Percentiles rank a stretch among this genome's conserved stretches.
phyloP scores from a whole-genome alignment of 768 basidiomycete species.

The Amanita pallidorosea region DNA sequence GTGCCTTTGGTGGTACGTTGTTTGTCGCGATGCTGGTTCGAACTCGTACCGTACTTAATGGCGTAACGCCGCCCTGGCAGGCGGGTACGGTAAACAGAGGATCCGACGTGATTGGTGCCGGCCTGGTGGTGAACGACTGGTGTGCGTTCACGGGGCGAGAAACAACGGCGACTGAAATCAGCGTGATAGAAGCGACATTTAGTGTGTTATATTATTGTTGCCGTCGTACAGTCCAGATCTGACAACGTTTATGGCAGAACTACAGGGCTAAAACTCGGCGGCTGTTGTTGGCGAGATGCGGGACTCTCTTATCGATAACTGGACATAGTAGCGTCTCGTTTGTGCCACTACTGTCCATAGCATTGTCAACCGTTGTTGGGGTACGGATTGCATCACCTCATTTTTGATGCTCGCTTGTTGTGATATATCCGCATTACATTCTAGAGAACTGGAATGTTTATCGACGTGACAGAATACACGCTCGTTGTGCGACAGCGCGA shows the following conservation, averaged over 20 bases:
- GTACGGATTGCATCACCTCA: background rate
- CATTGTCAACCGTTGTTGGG: background rate
- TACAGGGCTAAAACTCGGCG: slow-evolving; percentile 74
- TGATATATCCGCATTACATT: too few species aligned
- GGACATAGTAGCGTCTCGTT: slow-evolving; percentile 49
- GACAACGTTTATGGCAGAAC: slow-evolving; percentile 33
- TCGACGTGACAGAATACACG: too few species aligned
- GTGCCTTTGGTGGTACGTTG: slow-evolving; percentile 83
- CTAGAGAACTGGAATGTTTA: background rate
- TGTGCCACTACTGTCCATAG: background rate
- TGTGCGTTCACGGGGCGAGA: slow-evolving; percentile 98
- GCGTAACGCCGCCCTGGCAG: slow-evolving; percentile 30
- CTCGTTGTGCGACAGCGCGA: too few species aligned
- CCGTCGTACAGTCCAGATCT: background rate
- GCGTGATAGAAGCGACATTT: slow-evolving; percentile 95
- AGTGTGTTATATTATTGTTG: slow-evolving; percentile 59
- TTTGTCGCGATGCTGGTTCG: background rate
- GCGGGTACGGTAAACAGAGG: slow-evolving; percentile 98
- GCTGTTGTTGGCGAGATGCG: slow-evolving; percentile 90
- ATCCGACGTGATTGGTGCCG: slow-evolving; percentile 95
- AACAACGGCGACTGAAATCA: slow-evolving; percentile 98
- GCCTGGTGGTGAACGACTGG: slow-evolving; percentile 98
- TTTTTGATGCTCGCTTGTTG: background rate
- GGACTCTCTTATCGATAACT: slow-evolving; percentile 85
- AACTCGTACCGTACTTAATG: background rate